Evolutionary conservation across 108 stramenopile genomes (phyloP), one percentile per base, ranked within the genome.

Genomic region (Schizochytrium sp.): DNA sequence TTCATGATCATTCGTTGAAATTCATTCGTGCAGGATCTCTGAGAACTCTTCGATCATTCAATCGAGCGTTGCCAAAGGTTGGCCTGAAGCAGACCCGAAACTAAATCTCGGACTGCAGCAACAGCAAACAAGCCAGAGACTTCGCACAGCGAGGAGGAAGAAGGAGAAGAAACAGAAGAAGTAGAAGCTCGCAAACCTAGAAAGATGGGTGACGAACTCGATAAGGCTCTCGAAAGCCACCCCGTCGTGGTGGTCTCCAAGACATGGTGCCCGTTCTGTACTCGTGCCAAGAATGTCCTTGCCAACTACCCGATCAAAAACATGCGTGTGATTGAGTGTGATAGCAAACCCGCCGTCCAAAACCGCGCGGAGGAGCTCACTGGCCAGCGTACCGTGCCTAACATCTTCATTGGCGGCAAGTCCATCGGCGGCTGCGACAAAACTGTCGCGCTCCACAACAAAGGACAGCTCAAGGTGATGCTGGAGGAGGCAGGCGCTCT

Each of bases 381-480:
- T n/a, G 96, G 96, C 46, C 93, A 95, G 42, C 90, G 96, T 13
- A 97, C 96, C 15, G 97, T 97, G 40, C 97, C 97, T 42, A 97
- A 96, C 92, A 95, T 97, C 8, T 97, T 97, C 90, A 92, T 97
- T 42, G 92, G 91, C 72, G 96, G 96, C 19, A 93, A 87, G 19
- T 91, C 91, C 89, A 93, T 96, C 64, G 97, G 97, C 38, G 97
- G 96, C 45, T 95, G 96, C 28, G 95, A 96, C 88, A 95, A 97
- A 88, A 96, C 95, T 44, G 87, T 59, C 55, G 45, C 4, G 13
- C 50, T 88, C 60, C 88, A 89, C 58, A 56, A 44, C 3, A 87
- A 15, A 28, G 91, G 91, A 15, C 45, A 89, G 83, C 46, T 91
- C 49, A 19, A 53, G 53, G 28, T 19, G 69, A 45, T 89, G 3